Evolutionary conservation across 208 protist genomes (phyloP).

Genomic region (Leishmania tropica): DNA sequence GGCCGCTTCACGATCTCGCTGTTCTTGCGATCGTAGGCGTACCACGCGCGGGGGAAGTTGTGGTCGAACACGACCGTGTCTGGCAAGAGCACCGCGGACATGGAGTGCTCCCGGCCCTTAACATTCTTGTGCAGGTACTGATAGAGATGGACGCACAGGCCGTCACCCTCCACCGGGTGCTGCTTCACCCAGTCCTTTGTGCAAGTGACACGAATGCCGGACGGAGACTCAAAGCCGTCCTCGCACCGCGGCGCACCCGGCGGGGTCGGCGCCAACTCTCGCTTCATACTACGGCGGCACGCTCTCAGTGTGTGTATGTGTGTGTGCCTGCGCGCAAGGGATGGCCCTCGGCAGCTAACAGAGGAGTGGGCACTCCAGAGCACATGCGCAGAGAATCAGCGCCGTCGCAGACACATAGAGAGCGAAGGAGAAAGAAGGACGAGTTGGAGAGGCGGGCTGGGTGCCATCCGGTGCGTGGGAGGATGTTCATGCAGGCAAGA

Average conservation of each 20-base stretch:
- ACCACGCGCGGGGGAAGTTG: constrained; percentile 94
- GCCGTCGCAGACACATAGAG: not conserved
- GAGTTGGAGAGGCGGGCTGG: not conserved
- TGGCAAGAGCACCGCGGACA: constrained; percentile 66
- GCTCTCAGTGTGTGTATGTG: not conserved
- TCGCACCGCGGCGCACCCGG: constrained; percentile 51
- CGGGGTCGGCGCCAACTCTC: constrained; percentile 26
- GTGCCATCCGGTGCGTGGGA: not conserved
- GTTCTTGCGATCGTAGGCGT: constrained; percentile 84
- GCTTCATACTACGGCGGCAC: constrained; percentile 6
- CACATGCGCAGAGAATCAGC: not conserved
- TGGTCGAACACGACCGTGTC: constrained; percentile 94
- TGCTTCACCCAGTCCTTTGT: constrained; percentile 75
- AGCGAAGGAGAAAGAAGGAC: not conserved
- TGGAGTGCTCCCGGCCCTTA: constrained; percentile 72
- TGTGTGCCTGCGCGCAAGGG: constrained; percentile 6
- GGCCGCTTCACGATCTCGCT: constrained; percentile 82
- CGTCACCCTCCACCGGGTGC: constrained; percentile 87
- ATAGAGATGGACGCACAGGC: constrained; percentile 78
- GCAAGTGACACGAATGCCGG: constrained; percentile 72
- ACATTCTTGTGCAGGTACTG: constrained; percentile 87
- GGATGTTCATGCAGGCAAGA: not conserved
- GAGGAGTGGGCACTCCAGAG: not conserved
- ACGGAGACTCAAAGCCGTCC: constrained; percentile 53
- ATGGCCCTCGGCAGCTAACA: not conserved